Percentiles rank a stretch among this genome's conserved stretches.
Conservation (phyloP, 352 stramenopile genomes). For the Globisporangium abappressorium region DNA sequence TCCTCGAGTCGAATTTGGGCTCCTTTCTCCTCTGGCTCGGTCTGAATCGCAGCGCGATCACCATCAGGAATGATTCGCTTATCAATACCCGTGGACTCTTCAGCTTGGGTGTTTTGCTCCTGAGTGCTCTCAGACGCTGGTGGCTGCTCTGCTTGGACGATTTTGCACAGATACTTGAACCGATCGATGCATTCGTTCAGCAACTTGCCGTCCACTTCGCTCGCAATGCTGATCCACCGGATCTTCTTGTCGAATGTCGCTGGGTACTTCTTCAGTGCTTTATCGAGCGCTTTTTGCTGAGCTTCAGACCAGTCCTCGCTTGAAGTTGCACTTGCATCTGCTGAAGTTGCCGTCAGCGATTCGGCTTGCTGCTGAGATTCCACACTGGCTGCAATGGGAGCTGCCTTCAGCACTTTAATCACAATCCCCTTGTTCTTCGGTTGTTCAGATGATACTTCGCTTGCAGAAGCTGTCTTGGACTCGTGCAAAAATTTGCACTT, state of each 20-base stretch:
- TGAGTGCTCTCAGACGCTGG: not conserved
- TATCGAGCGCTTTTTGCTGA: constrained; percentile 66
- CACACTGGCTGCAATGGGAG: not conserved
- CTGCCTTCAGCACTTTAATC: constrained; percentile 14
- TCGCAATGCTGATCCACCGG: constrained; percentile 64
- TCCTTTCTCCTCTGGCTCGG: constrained; percentile 47
- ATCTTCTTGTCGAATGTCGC: constrained; percentile 67
- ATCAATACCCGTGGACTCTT: constrained; percentile 25
- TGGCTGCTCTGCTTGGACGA: constrained; percentile 32
- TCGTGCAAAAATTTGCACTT: constrained; percentile 26
- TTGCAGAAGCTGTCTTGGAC: not conserved
- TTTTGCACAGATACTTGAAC: constrained; percentile 59
- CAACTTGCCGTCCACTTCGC: constrained; percentile 57
- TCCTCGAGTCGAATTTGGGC: constrained; percentile 59
- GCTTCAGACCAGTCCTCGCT: constrained; percentile 50
- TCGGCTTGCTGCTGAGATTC: not conserved
- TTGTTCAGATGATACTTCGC: constrained; percentile 8
- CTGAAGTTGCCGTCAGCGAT: not conserved
- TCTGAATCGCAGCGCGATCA: constrained; percentile 48
- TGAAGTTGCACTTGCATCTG: not conserved
- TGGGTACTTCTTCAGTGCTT: constrained; percentile 70
- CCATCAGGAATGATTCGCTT: constrained; percentile 47
- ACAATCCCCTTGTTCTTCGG: constrained; percentile 6
- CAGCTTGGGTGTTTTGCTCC: not conserved
- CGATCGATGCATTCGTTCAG: constrained; percentile 84